These are phyloP conservation scores for Pseudogymnoascus pannorum DNA, from an alignment of 2,329 filamentous ascomycete species.

Conservation along the genomic window DNA sequence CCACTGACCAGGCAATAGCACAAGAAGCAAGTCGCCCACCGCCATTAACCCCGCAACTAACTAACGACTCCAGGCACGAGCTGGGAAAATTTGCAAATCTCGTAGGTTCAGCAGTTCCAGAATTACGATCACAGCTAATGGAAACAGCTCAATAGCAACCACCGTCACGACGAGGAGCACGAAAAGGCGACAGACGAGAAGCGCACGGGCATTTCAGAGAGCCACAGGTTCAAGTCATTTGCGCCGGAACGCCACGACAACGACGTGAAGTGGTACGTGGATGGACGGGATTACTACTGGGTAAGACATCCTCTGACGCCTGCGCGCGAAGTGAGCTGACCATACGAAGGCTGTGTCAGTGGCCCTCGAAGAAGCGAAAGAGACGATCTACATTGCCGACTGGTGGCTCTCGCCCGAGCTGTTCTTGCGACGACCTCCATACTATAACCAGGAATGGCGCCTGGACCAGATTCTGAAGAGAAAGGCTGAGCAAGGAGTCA, in stretches of 20 bases:
- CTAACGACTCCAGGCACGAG: conserved; percentile 37
- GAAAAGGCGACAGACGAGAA: conserved; percentile 79
- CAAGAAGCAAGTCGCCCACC: conserved; percentile 43
- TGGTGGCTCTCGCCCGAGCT: conserved; percentile 95
- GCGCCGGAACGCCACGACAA: conserved; percentile 83
- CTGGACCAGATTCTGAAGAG: conserved; percentile 83
- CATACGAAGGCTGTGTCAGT: conserved; percentile 63
- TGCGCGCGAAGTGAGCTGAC: background rate
- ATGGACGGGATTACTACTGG: conserved; percentile 93
- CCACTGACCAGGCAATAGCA: conserved; percentile 28
- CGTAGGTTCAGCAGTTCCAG: conserved; percentile 32
- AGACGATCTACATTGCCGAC: conserved; percentile 91
- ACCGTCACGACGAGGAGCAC: conserved; percentile 90
- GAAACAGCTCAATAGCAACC: conserved; percentile 66
- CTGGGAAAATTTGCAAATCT: conserved; percentile 58
- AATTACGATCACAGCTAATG: background rate
- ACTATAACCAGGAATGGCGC: conserved; percentile 75
- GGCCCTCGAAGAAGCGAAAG: conserved; percentile 81
- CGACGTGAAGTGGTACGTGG: conserved; percentile 93
- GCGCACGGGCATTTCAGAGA: conserved; percentile 61
- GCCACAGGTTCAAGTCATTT: conserved; percentile 81
- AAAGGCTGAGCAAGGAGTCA: conserved; percentile 83
- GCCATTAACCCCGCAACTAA: background rate
- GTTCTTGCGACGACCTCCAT: conserved; percentile 78
- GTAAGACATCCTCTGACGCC: conserved; percentile 29